A percentile compares a stretch with the other conserved stretches of the same genome.
These are phyloP conservation scores for Cephalotrichum gorgonifer DNA, from an alignment of 2,329 filamentous ascomycete genomes.

Conservation along the genomic window DNA sequence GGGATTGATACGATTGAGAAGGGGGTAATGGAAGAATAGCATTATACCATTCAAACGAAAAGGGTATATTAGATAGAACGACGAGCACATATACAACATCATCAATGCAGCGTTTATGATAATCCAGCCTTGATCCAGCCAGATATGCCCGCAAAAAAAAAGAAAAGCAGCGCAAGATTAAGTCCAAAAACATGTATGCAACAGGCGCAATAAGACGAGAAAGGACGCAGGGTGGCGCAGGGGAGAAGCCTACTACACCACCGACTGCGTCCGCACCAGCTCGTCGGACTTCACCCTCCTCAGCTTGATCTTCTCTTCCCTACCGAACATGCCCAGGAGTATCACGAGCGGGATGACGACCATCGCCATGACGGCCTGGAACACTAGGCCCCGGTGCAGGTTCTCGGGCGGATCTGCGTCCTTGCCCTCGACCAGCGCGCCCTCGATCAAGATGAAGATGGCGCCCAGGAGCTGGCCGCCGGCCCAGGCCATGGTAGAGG, in stretches of 20 bases:
- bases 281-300: conserved; percentile 29
- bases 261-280: conserved; percentile 5
- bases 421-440: conserved; percentile 53
- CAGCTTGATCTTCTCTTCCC: conserved; percentile 37
- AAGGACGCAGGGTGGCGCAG: not conserved
- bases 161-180: not conserved
- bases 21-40: no score
- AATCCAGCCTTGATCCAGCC: not conserved
- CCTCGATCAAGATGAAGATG: conserved; percentile 73
- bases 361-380: conserved; percentile 63
- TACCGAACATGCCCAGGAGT: conserved; percentile 60
- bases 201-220: no score
- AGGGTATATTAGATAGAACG: no score
- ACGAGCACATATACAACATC: not conserved
- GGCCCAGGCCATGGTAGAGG: conserved; percentile 73
- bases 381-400: conserved; percentile 68
- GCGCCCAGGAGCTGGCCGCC: conserved; percentile 79
- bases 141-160: not conserved
- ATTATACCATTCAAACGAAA: no score
- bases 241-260: not conserved
- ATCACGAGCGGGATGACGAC: conserved; percentile 58
- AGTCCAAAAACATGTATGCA: no score
- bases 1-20: not conserved
- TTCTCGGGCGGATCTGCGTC: conserved; percentile 51
- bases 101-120: no score